Evolutionary conservation across 805 yeast species (phyloP), one percentile per base, ranked within the genome.

Genomic region (Metschnikowia dekortorum): DNA sequence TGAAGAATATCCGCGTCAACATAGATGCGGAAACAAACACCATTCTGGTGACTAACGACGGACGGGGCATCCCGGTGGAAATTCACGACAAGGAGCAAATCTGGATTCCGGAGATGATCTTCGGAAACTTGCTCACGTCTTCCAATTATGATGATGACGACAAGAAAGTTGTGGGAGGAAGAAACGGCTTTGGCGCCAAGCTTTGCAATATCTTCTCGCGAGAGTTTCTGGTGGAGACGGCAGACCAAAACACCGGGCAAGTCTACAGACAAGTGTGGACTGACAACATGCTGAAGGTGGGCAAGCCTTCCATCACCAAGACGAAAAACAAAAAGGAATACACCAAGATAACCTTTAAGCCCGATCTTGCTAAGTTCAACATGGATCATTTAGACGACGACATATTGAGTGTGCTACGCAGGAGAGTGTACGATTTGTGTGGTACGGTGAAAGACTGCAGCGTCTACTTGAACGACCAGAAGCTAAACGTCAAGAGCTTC

Each of bases 111-210:
- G 97, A 94, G 70, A 79, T 94, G 70, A 94, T 94, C 60, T 94
- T 94, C 69, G 99, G 99, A 49, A 89, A 94, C 63, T 78, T 94
- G 53, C 79, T 94, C 56, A 94, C 99, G 0, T 91, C 98, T 1
- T 88, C 96, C 29, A 94, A 94, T 70, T 94, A 94, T 67, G 96
- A 94, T 66, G 99, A 94, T 66, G 82, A 92, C 55, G 88, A 94
- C 63, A 88, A 89, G 69, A 94, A 94, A 68, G 97, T 94, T 33
- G 89, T 96, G 2, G 99, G 99, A 74, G 99, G 99, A 68, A 83
- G 99, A 75, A 94, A 94, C 66, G 99, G 99, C 55, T 94, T 84
- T 65, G 99, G 99, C 69, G 99, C 99, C 44, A 94, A 94, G 66
- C 74, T 94, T 49, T 94, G 99, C 81, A 94, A 94, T 67, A 94